These are phyloP conservation scores for Zoysia pacifica DNA, from an alignment of 176 grass and related monocot species.

Conservation along the genomic window DNA sequence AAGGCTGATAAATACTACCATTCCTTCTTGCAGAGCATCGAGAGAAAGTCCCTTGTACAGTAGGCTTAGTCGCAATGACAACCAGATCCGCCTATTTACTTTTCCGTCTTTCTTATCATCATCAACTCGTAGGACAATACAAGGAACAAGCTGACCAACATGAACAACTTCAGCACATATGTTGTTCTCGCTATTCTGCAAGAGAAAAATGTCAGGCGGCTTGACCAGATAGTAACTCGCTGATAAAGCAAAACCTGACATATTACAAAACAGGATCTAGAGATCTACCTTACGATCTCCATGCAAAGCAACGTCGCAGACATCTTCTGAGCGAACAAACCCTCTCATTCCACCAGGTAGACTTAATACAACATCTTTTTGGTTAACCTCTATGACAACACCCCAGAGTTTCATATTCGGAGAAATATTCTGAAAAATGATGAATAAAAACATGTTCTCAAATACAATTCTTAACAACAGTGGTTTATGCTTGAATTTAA, in stretches of 20 bases:
- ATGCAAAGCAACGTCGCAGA: conserved; percentile 50
- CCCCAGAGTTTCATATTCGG: conserved; percentile 93
- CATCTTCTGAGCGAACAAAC: conserved; percentile 80
- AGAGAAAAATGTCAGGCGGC: conserved; percentile 28
- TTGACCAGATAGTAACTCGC: conserved; percentile 11
- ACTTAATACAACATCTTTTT: conserved; percentile 80
- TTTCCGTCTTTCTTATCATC: conserved; percentile 93
- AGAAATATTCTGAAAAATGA: conserved; percentile 73
- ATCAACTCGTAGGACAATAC: conserved; percentile 74
- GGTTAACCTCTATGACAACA: conserved; percentile 86
- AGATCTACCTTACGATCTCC: conserved; percentile 49
- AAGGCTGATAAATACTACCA: conserved; percentile 56
- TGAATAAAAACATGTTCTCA: not conserved
- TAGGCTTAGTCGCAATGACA: conserved; percentile 76
- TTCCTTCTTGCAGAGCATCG: conserved; percentile 90
- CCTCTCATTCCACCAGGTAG: conserved; percentile 93
- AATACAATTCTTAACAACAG: conserved; percentile 12
- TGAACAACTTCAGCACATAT: conserved; percentile 67
- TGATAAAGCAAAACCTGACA: conserved; percentile 21
- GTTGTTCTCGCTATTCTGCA: conserved; percentile 67
- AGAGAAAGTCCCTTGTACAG: conserved; percentile 85
- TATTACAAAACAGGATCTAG: not conserved
- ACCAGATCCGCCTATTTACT: conserved; percentile 73
- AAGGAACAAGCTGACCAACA: conserved; percentile 82
- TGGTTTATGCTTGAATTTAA: conserved; percentile 13